Conservation (phyloP, 257 asterid genomes). For the Nicotiana noctiflora region DNA sequence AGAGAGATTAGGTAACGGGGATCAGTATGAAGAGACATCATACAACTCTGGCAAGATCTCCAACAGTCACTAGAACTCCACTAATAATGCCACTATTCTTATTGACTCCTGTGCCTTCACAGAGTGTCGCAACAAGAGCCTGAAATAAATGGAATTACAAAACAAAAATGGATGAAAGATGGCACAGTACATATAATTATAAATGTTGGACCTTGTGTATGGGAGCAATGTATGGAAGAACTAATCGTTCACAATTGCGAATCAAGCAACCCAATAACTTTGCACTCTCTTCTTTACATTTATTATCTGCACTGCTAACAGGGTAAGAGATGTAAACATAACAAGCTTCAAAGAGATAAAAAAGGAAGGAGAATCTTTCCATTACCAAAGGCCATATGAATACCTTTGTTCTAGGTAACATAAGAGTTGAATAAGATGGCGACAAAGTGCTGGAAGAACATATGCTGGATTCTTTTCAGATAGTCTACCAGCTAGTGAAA, state of each 20-base stretch:
- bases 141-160: conserved; percentile 29
- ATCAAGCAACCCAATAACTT: conserved; percentile 94
- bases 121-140: conserved; percentile 90
- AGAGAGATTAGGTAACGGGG: not conserved
- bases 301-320: conserved; percentile 89
- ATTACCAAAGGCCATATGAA: not conserved
- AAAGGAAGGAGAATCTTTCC: conserved; percentile 10
- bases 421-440: conserved; percentile 92
- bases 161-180: conserved; percentile 13
- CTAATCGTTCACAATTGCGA: conserved; percentile 92
- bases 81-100: conserved; percentile 90
- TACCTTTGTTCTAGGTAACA: conserved; percentile 96
- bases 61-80: conserved; percentile 98
- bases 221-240: conserved; percentile 92
- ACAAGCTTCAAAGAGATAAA: conserved; percentile 5
- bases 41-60: conserved; percentile 99
- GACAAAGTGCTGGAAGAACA: conserved; percentile 98
- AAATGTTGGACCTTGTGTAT: conserved; percentile 73
- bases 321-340: conserved; percentile 25
- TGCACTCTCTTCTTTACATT: conserved; percentile 99
- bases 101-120: conserved; percentile 89
- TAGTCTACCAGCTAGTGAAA: conserved; percentile 92
- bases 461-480: conserved; percentile 99
- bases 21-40: conserved; percentile 25
- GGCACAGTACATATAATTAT: not conserved